Base-by-base conservation (phyloP, 768 basidiomycete genomes). In the Trametes punicea region DNA sequence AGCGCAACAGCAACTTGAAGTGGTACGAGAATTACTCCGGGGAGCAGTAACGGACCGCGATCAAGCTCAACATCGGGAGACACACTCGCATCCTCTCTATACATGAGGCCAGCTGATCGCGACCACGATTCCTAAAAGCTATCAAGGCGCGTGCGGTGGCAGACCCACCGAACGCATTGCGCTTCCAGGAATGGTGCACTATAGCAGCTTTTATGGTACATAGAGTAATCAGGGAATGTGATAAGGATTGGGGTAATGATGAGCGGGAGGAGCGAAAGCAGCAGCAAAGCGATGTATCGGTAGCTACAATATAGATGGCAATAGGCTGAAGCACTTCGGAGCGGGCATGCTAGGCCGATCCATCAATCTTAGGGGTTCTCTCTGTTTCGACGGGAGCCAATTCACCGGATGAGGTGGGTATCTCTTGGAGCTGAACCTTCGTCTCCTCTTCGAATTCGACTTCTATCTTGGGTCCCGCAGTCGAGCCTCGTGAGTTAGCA, bases 21-120 rank as follows among this genome's bases (percentile, higher is more conserved):
- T 91, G 87, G 88, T 86, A 88, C 60, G 80, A 88, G 31, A 90
- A 90, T 57, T 97, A 97, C 63, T 74, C 83, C 0, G 89, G 92
- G 0, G 72, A 78, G 30, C 73, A 71, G 18, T 96, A 85, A 65
- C 89, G 93, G 64, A 65, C 64, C 2, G 90, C 92, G 0, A 92
- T 95, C 11, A 77, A 74, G 33, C 67, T 74, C 1, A 92, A 91
- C 1, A 77, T 95, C 50, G 85, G 92, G 93, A 54, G 34, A 87
- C 64, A 4, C 2, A 2, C 16, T 36, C 15, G 34, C 15, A 3
- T 16, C 8, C 6, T 13, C 7, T 15, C 9, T 4, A n/a, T 5
- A 36, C 13, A 36, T 5, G n/a, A 8, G n/a, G 34, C 5, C 15
- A 10, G 1, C 34, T 36, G 34, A 36, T 4, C 6, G 15, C 15